These are phyloP conservation scores for Stachybotrys elegans DNA, from an alignment of 2,329 filamentous ascomycete genomes.

Conservation along the genomic window DNA sequence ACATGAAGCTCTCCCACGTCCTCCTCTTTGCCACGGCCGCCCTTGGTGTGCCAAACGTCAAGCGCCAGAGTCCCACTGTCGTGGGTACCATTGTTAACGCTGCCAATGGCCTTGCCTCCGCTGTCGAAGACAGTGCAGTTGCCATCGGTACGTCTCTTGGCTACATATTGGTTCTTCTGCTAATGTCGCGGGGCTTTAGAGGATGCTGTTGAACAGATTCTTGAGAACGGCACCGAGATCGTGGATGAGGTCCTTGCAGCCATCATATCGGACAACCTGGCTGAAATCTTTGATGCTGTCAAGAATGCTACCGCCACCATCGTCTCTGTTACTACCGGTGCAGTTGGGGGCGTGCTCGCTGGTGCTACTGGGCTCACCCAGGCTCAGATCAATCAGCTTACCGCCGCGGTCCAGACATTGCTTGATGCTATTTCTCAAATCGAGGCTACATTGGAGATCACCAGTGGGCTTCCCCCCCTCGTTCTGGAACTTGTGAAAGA, in stretches of 20 bases:
- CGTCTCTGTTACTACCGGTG: neutral
- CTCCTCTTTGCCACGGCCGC: neutral
- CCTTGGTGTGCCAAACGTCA: neutral
- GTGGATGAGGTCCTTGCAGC: neutral
- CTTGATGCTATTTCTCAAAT: neutral
- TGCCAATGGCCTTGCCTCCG: neutral
- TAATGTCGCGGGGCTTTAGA: neutral
- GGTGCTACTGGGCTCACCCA: neutral
- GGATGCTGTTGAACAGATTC: neutral
- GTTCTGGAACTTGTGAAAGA: neutral
- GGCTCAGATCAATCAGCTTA: neutral
- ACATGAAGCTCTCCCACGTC: constrained; percentile 24
- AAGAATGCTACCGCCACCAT: neutral
- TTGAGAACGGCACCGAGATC: neutral
- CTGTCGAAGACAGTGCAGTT: neutral
- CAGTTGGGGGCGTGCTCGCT: neutral
- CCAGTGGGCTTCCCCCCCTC: neutral
- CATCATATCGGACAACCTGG: neutral
- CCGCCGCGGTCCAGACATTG: neutral
- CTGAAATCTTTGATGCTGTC: neutral
- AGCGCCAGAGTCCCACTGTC: neutral
- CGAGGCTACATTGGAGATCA: neutral
- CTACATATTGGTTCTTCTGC: neutral
- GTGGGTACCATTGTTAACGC: neutral
- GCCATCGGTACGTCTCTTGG: neutral